These are phyloP conservation scores for Penicillium palitans DNA, from an alignment of 2,329 filamentous ascomycete species.

Conservation along the genomic window DNA sequence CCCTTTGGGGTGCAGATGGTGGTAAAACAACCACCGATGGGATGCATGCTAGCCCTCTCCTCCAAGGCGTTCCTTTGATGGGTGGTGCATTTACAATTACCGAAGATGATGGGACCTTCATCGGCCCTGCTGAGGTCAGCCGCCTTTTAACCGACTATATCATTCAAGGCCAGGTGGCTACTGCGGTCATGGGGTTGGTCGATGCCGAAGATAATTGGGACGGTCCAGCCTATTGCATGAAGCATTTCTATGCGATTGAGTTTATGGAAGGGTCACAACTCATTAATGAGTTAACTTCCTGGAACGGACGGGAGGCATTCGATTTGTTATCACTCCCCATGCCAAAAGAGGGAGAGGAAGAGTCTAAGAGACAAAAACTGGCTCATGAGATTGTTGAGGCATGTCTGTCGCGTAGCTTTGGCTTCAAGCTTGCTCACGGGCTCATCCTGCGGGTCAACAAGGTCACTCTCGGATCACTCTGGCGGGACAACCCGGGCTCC, in stretches of 20 bases:
- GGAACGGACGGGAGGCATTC: constrained; percentile 54
- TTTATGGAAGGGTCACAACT: constrained; percentile 54
- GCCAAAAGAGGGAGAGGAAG: constrained; percentile 41
- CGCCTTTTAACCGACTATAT: constrained; percentile 58
- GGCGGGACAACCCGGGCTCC: constrained; percentile 52
- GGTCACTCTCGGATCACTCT: constrained; percentile 55
- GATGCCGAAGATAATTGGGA: constrained; percentile 56
- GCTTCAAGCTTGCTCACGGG: constrained; percentile 58
- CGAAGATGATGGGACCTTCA: constrained; percentile 31
- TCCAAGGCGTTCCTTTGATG: constrained; percentile 45
- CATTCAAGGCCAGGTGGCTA: constrained; percentile 56
- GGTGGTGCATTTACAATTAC: constrained; percentile 12
- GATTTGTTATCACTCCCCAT: constrained; percentile 51
- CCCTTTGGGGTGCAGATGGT: constrained; percentile 48
- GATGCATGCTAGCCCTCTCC: constrained; percentile 46
- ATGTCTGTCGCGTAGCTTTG: constrained; percentile 53
- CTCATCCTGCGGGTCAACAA: constrained; percentile 53
- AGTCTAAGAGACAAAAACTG: constrained; percentile 49
- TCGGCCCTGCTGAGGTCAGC: constrained; percentile 43
- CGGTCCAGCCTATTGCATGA: constrained; percentile 52
- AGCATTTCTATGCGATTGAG: constrained; percentile 54
- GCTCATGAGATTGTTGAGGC: constrained; percentile 55
- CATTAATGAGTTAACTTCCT: constrained; percentile 55
- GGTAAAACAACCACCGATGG: constrained; percentile 52
- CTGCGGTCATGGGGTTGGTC: constrained; percentile 53